These are phyloP conservation scores for Pseudogymnoascus sp. DNA, from an alignment of 2,329 filamentous ascomycete genomes.

Conservation along the genomic window DNA sequence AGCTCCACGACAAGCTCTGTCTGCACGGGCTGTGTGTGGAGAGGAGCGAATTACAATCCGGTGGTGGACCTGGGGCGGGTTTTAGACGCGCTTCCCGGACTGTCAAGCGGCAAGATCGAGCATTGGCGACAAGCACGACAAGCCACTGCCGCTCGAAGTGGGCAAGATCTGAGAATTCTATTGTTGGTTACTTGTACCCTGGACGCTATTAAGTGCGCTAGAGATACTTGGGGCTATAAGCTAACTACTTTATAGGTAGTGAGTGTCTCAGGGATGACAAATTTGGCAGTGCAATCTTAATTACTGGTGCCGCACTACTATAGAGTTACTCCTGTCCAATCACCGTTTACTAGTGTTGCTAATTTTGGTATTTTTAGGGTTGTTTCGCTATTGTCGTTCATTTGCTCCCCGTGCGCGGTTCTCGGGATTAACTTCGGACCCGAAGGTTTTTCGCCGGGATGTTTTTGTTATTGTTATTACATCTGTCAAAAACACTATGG, in stretches of 20 bases:
- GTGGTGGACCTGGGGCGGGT: background rate
- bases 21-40: background rate
- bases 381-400: background rate
- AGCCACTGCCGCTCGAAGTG: background rate
- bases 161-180: background rate
- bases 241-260: background rate
- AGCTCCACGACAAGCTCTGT: background rate
- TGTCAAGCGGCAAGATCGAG: background rate
- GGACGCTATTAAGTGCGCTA: background rate
- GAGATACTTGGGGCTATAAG: background rate
- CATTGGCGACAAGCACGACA: background rate
- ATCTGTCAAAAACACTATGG: background rate
- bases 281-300: background rate
- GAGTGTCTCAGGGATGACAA: background rate
- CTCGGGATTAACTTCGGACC: background rate
- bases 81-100: background rate
- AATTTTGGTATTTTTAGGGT: background rate
- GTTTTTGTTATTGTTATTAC: background rate
- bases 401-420: background rate
- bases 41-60: background rate
- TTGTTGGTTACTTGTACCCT: background rate
- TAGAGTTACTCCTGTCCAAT: background rate
- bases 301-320: background rate
- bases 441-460: background rate
- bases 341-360: background rate